Base-by-base conservation (phyloP, 2,329 filamentous ascomycete genomes). In the Phialocephala sp. region DNA sequence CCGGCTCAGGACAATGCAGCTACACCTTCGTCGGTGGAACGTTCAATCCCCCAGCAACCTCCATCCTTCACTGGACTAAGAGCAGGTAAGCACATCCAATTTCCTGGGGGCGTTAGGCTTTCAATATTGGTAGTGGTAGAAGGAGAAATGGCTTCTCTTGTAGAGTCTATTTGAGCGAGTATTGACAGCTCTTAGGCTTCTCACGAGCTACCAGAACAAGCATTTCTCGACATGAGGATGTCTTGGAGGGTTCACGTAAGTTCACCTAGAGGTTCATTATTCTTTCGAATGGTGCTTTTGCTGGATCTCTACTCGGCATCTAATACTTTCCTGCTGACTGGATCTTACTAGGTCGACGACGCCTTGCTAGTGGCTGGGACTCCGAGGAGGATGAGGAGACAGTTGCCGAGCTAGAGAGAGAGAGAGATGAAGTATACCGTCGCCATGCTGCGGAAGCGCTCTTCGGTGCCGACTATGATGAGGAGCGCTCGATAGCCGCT, bases 401-500 rank as follows among this genome's bases (percentile, higher is more conserved):
- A 24, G 68, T 69, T 41, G 68, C 67, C 2, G 67, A 69, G 27
- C 32, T 12, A 12, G 58, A 41, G 24, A 61, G 60, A 24, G 68
- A 72, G 22, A 52, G 64, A 20, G 70, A 68, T 15, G 63, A 60
- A 39, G 20, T 54, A 27, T 66, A 62, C 20, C 63, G 69, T n/a
- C 64, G 57, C 5, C 41, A 47, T 55, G 36, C 32, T 8, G 37
- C 43, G 32, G 56, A 64, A 39, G 32, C 65, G 11, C 43, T 66
- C 14, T 61, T 65, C n/a, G 39, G 52, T 52, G 36, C 45, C 15
- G 68, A 66, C 18, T 18, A 55, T 8, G 69, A 68, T 24, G 69
- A 73, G 1, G 70, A 73, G 47, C 70, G 68, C 59, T 61, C 68
- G 5, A 55, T 73, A 57, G 66, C 71, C 43, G 65, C 63, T 24